phyloP scores from a whole-genome alignment of 2,329 filamentous ascomycete genomes.

The Epicoccum nigrum region DNA sequence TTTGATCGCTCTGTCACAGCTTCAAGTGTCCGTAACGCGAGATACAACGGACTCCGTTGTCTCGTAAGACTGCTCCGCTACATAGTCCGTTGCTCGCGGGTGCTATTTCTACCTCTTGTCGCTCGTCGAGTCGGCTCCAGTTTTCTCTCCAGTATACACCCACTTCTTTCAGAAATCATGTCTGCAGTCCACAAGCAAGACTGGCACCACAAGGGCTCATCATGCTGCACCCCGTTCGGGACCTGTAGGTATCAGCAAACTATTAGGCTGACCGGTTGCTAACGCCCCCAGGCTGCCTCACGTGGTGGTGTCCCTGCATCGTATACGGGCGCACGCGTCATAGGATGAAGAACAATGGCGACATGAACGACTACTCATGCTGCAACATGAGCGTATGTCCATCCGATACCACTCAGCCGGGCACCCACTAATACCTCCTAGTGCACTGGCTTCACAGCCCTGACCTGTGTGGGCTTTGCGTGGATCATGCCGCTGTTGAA shows the following conservation, averaged over 20 bases:
- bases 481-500: constrained; percentile 43
- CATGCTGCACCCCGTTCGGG: constrained; percentile 39
- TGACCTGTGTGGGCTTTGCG: constrained; percentile 32
- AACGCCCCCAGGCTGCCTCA: constrained; percentile 33
- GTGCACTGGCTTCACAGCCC: constrained; percentile 36
- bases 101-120: background rate
- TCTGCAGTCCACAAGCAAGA: constrained; percentile 32
- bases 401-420: background rate
- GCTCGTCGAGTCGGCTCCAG: too few relatives aligned
- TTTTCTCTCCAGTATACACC: too few relatives aligned
- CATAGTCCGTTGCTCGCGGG: constrained; percentile 4
- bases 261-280: background rate
- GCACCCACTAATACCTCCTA: constrained; percentile 17
- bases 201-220: constrained; percentile 37
- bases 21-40: background rate
- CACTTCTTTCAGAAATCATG: constrained; percentile 28
- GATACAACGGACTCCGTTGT: too few relatives aligned
- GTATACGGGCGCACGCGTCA: constrained; percentile 40
- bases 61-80: background rate
- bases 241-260: constrained; percentile 29
- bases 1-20: too few relatives aligned
- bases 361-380: constrained; percentile 36
- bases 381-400: constrained; percentile 40
- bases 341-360: constrained; percentile 35
- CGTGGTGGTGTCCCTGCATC: constrained; percentile 45